Conservation (phyloP, 2,329 filamentous ascomycete genomes). For the Alternaria sp. region DNA sequence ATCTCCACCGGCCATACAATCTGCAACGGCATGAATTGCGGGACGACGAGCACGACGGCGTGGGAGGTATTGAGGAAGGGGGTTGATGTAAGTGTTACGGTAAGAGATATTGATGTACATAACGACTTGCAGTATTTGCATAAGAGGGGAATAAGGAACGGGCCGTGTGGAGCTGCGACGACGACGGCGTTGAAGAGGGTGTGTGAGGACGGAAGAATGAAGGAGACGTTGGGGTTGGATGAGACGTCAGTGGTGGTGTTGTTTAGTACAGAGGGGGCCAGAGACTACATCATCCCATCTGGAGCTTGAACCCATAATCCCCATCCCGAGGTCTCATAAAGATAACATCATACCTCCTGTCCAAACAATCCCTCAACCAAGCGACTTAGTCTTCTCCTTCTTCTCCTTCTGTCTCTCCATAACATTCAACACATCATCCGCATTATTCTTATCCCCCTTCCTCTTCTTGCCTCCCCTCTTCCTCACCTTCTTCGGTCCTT, state of each 20-base stretch:
- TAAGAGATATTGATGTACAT: conserved; percentile 70
- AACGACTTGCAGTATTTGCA: conserved; percentile 62
- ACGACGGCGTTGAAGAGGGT: conserved; percentile 64
- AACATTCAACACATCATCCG: conserved; percentile 78
- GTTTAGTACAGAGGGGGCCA: conserved; percentile 68
- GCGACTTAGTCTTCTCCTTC: conserved; percentile 39
- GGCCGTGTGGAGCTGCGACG: conserved; percentile 68
- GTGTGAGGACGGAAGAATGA: conserved; percentile 40
- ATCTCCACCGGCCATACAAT: conserved; percentile 68
- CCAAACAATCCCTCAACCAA: background rate
- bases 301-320: background rate
- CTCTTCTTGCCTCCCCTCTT: conserved; percentile 77
- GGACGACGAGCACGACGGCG: conserved; percentile 68
- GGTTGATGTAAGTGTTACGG: conserved; percentile 65
- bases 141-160: conserved; percentile 55
- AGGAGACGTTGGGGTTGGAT: conserved; percentile 46
- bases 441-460: conserved; percentile 80
- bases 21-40: conserved; percentile 77
- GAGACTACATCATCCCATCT: conserved; percentile 26
- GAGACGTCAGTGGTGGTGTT: conserved; percentile 66
- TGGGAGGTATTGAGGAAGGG: conserved; percentile 66
- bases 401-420: conserved; percentile 65
- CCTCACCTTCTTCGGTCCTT: conserved; percentile 64
- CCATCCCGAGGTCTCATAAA: background rate
- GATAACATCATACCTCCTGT: background rate